Evolutionary conservation across 352 stramenopile species (phyloP), one percentile per base, ranked within the genome.

Genomic region (Globisporangium cederbergense): DNA sequence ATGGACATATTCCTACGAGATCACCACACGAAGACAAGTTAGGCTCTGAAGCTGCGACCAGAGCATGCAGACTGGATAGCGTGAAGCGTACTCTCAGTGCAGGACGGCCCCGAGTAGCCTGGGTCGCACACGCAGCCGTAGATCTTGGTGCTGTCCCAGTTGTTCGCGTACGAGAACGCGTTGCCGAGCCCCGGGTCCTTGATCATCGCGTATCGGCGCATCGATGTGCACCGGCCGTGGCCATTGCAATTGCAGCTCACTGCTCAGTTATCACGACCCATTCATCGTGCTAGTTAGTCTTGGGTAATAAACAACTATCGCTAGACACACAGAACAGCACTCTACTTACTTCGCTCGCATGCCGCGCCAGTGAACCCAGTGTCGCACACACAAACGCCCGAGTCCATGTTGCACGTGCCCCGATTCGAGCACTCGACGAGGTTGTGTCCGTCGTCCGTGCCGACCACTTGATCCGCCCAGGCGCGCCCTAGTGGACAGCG

Each of bases 381-480:
- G 47, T 83, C 71, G 25, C 89, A 97, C 3, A 61, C 61, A 65
- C 89, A 97, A 13, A 72, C 43, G 3, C 89, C 89, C 0, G 79
- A 76, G 10, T 81, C 73, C 1, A 66, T 60, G 63, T 93, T 74
- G 61, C 87, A 96, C 4, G 47, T 46, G 46, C 88, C 86, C 6
- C 81, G 75, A 62, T 98, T 98, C 1, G 89, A 96, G 65, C 95
- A 98, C 71, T 94, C 79, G 16, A 80, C 90, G 20, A 79, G 51
- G 60, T 91, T 86, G 78, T 98, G 95, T 20, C 89, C 93, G 16
- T 67, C 51, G 46, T 96, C 86, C 0, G 62, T 73, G 36, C 56
- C 78, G 30, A 72, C 74, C 13, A 87, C 75, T n/a, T 75, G 56
- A 60, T 97, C 88, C 18, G 77, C 72, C 90, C 90, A 97, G 3